Percentiles rank a stretch among this genome's conserved stretches.
These are phyloP conservation scores for Schizosaccharomyces lindneri DNA, from an alignment of 805 yeast genomes.

Conservation along the genomic window DNA sequence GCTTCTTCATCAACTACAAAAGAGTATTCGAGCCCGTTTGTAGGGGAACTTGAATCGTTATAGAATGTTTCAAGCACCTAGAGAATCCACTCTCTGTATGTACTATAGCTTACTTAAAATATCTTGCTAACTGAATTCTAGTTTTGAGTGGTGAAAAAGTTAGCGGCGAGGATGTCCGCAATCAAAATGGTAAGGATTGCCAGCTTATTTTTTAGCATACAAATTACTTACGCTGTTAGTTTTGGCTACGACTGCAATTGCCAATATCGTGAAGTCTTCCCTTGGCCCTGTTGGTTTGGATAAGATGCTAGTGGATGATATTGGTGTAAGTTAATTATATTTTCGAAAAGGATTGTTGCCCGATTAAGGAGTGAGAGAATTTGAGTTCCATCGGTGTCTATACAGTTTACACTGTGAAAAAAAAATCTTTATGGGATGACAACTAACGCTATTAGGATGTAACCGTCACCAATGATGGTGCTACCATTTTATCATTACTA, in stretches of 20 bases:
- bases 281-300: constrained; percentile 96
- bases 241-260: constrained; percentile 69
- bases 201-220: neutral
- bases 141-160: constrained; percentile 86
- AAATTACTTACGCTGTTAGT: constrained; percentile 14
- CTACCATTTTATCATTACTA: constrained; percentile 67
- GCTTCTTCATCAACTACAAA: too few relatives aligned
- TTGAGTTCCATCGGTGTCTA: too few relatives aligned
- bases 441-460: constrained; percentile 28
- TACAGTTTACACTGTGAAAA: too few relatives aligned
- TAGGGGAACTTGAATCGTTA: neutral
- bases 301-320: constrained; percentile 95
- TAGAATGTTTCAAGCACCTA: neutral
- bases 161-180: constrained; percentile 87
- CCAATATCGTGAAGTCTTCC: constrained; percentile 70
- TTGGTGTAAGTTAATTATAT: constrained; percentile 18
- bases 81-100: constrained; percentile 1
- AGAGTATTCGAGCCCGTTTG: neutral
- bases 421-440: too few relatives aligned
- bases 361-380: too few relatives aligned
- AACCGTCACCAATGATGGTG: constrained; percentile 96
- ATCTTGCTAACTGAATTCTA: constrained; percentile 4
- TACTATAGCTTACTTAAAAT: neutral
- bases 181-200: constrained; percentile 40
- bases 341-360: too few relatives aligned